Percentiles rank a stretch among this genome's conserved stretches.
These are phyloP conservation scores for Auricularia heimuer DNA, from an alignment of 768 basidiomycete genomes.

Conservation along the genomic window DNA sequence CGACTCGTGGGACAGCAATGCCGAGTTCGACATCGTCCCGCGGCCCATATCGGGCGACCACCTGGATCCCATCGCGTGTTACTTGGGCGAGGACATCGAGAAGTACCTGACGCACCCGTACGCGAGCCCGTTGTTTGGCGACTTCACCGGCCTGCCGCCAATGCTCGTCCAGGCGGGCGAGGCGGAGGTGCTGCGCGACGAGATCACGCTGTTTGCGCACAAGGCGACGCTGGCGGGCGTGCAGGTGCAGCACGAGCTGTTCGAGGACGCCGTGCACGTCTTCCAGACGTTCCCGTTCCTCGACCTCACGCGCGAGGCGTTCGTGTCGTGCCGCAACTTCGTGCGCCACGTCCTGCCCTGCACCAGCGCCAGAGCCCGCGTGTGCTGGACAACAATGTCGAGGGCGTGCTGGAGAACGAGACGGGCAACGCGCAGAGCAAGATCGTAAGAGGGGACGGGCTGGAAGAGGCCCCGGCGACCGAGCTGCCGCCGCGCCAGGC, in stretches of 20 bases:
- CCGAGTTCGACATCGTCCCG: slow-evolving; percentile 74
- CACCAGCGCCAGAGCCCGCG: slow-evolving; percentile 41
- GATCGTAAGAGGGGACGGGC: slow-evolving; percentile 67
- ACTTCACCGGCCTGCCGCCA: slow-evolving; percentile 78
- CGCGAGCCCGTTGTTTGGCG: slow-evolving; percentile 88
- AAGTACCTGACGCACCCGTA: slow-evolving; percentile 92
- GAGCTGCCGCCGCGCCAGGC: slow-evolving; percentile 20
- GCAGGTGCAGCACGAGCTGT: slow-evolving; percentile 76
- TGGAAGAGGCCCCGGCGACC: slow-evolving; percentile 32
- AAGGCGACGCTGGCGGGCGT: slow-evolving; percentile 86
- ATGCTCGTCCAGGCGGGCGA: slow-evolving; percentile 88
- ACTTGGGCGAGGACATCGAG: slow-evolving; percentile 61
- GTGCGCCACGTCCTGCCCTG: slow-evolving; percentile 50
- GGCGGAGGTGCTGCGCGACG: slow-evolving; percentile 90
- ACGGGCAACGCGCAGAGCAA: slow-evolving; percentile 57
- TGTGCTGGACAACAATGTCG: slow-evolving; percentile 42
- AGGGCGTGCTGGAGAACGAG: slow-evolving; percentile 56
- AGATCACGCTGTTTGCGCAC: slow-evolving; percentile 82
- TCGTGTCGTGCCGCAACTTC: slow-evolving; percentile 61
- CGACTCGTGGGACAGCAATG: slow-evolving; percentile 96
- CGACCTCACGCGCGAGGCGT: slow-evolving; percentile 52
- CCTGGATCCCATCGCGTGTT: slow-evolving; percentile 88
- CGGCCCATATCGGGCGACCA: slow-evolving; percentile 67
- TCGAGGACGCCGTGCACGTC: slow-evolving; percentile 89
- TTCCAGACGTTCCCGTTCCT: slow-evolving; percentile 86